Evolutionary conservation across 176 grass and related monocot species (phyloP).

Genomic region (Triticum monococcum): DNA sequence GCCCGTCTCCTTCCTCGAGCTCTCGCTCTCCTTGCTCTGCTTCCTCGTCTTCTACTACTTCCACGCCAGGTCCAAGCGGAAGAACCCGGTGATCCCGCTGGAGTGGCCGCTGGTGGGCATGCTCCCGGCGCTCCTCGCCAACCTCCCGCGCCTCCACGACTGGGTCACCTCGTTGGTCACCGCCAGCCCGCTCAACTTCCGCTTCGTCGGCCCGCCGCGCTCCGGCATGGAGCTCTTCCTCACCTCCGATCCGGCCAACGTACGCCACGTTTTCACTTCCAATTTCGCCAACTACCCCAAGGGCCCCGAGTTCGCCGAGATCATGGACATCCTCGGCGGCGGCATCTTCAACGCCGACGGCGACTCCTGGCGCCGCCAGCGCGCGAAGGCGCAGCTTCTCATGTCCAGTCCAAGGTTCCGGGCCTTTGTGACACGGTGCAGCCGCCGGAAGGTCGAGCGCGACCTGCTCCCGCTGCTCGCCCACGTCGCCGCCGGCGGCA

Average conservation of each 20-base stretch:
- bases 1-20: constrained; percentile 12
- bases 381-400: constrained; percentile 54
- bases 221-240: constrained; percentile 51
- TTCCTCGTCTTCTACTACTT: constrained; percentile 34
- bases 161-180: constrained; percentile 43
- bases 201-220: constrained; percentile 46
- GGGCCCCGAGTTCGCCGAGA: constrained; percentile 65
- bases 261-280: constrained; percentile 75
- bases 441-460: constrained; percentile 44
- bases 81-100: constrained; percentile 39
- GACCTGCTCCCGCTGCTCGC: constrained; percentile 52
- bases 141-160: constrained; percentile 49
- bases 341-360: constrained; percentile 78
- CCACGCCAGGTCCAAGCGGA: constrained; percentile 32
- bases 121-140: constrained; percentile 53
- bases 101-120: constrained; percentile 76
- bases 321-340: constrained; percentile 80
- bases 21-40: constrained; percentile 34
- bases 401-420: constrained; percentile 41
- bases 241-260: constrained; percentile 59
- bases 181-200: constrained; percentile 45
- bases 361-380: constrained; percentile 57
- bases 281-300: constrained; percentile 80
- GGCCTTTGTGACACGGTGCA: constrained; percentile 34
- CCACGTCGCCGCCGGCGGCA: background rate